These are phyloP conservation scores for Apostasia ramifera DNA, from an alignment of 106 monocot genomes.

Conservation along the genomic window DNA sequence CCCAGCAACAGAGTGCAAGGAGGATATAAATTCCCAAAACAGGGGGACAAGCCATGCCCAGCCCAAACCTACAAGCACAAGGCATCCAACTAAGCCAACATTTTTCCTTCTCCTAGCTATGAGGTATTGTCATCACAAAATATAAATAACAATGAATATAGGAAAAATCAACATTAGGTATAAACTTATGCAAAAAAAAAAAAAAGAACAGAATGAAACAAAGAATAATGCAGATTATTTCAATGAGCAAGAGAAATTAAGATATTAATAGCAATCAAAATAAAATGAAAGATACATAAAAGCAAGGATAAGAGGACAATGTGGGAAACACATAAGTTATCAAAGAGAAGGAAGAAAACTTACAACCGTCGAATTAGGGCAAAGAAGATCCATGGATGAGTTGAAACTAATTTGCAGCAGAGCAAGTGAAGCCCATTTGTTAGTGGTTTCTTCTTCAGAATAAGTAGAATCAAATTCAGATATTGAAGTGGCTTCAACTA, in stretches of 20 bases:
- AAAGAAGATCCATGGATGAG: conserved; percentile 4
- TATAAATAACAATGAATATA: neutral
- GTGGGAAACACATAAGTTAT: neutral
- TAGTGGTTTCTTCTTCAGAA: too few relatives aligned
- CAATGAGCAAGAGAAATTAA: neutral
- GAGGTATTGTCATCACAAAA: neutral
- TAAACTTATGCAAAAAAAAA: neutral
- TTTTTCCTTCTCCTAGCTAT: too few relatives aligned
- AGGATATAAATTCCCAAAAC: conserved; percentile 12
- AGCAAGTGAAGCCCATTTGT: too few relatives aligned
- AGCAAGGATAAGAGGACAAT: neutral
- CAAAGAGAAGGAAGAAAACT: neutral
- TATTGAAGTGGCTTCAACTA: too few relatives aligned
- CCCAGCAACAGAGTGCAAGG: too few relatives aligned
- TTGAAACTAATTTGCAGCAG: neutral
- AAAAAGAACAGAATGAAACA: neutral
- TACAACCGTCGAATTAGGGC: neutral
- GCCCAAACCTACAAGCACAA: conserved; percentile 7
- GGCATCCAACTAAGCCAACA: neutral
- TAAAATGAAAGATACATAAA: neutral
- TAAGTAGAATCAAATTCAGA: too few relatives aligned
- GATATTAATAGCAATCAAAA: neutral
- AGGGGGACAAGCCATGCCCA: conserved; percentile 3
- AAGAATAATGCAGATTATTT: neutral
- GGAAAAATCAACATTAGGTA: neutral